Base-by-base conservation (phyloP, 768 basidiomycete genomes). In the Lactifluus echinatus region DNA sequence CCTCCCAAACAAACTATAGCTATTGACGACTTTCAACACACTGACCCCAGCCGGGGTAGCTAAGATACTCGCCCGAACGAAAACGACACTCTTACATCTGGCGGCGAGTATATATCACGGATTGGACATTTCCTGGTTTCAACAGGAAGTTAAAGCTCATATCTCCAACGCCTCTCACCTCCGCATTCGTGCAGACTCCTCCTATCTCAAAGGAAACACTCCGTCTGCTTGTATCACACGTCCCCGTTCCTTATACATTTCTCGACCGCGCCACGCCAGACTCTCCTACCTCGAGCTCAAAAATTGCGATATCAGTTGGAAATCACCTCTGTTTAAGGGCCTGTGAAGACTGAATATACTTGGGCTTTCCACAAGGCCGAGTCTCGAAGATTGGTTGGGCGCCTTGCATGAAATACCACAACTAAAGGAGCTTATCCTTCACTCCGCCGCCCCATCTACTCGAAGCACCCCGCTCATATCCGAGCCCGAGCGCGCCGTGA, bases 381-480 rank as follows among this genome's bases (percentile, higher is more conserved):
- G 8, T 12, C 42, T 56, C 6, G 26, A 24, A 12, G 31, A 46
- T 24, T 60, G 55, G 55, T 40, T 61, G 26, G 47, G 50, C 42
- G 57, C 60, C 4, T 53, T 61, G 23, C 33, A 50, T 2, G 37
- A 37, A 28, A 44, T 57, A 46, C 31, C 56, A n/a, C 36, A 58
- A 36, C 42, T 61, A 6, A 24, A 53, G 36, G 21, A 21, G 6
- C 56, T 61, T 34, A 14, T 26, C 15, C 43, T 61, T 48, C 28
- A 40, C 8, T 15, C n/a, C 0, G 28, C 60, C 26, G 37, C 47
- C 19, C 56, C 56, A 21, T 6, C 39, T 14, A 24, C 33, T 4
- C 21, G 5, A 5, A 1, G 1, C 26, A 12, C 5, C 17, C 17
- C 10, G 8, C 21, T 33, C 15, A 36, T 8, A 21, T 42, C 15